phyloP scores from a whole-genome alignment of 2,329 filamentous ascomycete genomes.

The Tolypocladium tundrense region DNA sequence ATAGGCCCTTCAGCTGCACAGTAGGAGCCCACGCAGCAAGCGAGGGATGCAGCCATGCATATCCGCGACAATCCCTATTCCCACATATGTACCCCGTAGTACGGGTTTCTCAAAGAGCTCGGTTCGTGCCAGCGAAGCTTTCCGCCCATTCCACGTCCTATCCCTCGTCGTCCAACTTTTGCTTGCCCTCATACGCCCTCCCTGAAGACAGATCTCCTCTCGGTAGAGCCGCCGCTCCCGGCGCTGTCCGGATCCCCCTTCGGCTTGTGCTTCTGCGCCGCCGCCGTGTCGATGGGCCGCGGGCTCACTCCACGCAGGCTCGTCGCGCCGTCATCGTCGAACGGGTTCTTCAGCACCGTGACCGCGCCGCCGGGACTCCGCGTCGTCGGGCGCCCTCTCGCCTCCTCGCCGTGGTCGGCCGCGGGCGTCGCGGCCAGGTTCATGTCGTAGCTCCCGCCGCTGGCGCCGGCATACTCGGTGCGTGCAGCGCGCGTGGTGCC shows the following conservation, averaged over 20 bases:
- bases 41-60: too few species aligned
- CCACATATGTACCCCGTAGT: too few species aligned
- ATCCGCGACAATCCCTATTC: too few species aligned
- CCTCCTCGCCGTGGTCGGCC: conserved; percentile 18
- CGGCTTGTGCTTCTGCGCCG: conserved; percentile 13
- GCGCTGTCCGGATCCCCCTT: conserved; percentile 24
- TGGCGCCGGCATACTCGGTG: conserved; percentile 23
- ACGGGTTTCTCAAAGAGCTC: neutral
- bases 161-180: neutral
- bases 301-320: conserved; percentile 67
- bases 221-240: conserved; percentile 52
- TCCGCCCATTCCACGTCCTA: neutral
- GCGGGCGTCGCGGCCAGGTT: conserved; percentile 31
- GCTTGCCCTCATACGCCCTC: conserved; percentile 48
- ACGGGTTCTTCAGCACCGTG: conserved; percentile 45
- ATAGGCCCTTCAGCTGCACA: too few species aligned
- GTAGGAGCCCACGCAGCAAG: too few species aligned
- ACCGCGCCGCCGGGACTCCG: conserved; percentile 26
- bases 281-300: conserved; percentile 51
- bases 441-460: conserved; percentile 32
- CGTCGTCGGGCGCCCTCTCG: conserved; percentile 32
- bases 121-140: neutral
- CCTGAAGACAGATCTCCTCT: conserved; percentile 59
- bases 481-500: conserved; percentile 29
- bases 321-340: conserved; percentile 57